A percentile compares a stretch with the other conserved stretches of the same genome.
Conservation (phyloP, 345 rosid genomes). For the Pelargonium nanum region DNA sequence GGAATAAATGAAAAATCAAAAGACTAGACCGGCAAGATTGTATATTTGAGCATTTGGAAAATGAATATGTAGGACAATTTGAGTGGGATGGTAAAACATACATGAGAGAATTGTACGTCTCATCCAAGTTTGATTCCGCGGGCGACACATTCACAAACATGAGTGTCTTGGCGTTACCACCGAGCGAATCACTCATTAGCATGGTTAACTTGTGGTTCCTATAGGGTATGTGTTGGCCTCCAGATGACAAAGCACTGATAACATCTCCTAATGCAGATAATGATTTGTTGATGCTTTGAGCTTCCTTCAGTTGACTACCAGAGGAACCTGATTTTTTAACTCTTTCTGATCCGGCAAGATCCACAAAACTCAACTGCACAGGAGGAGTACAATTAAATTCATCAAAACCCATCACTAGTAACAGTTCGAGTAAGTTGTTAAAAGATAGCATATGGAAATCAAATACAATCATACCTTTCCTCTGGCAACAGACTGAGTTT, state of each 20-base stretch:
- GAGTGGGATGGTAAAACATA: conserved; percentile 19
- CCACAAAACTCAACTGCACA: conserved; percentile 87
- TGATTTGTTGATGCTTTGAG: conserved; percentile 92
- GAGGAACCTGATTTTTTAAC: conserved; percentile 86
- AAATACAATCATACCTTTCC: conserved; percentile 81
- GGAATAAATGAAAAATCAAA: too few relatives aligned
- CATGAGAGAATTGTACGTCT: conserved; percentile 76
- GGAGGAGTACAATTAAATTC: conserved; percentile 4
- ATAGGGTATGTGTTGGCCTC: conserved; percentile 82
- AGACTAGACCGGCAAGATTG: too few relatives aligned
- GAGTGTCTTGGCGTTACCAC: conserved; percentile 94
- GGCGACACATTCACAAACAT: conserved; percentile 95
- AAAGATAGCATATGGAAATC: neutral
- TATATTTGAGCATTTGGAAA: too few relatives aligned
- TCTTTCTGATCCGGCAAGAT: conserved; percentile 97
- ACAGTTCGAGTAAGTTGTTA: neutral
- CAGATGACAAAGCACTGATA: conserved; percentile 79
- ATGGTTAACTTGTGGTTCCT: conserved; percentile 90
- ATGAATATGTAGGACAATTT: too few relatives aligned
- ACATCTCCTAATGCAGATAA: conserved; percentile 96
- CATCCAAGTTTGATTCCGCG: conserved; percentile 83
- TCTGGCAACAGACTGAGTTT: conserved; percentile 76
- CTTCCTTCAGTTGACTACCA: conserved; percentile 85
- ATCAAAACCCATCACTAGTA: neutral
- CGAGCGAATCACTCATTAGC: conserved; percentile 97